Conservation (phyloP, 352 stramenopile species). For the Phytophthora sp. region DNA sequence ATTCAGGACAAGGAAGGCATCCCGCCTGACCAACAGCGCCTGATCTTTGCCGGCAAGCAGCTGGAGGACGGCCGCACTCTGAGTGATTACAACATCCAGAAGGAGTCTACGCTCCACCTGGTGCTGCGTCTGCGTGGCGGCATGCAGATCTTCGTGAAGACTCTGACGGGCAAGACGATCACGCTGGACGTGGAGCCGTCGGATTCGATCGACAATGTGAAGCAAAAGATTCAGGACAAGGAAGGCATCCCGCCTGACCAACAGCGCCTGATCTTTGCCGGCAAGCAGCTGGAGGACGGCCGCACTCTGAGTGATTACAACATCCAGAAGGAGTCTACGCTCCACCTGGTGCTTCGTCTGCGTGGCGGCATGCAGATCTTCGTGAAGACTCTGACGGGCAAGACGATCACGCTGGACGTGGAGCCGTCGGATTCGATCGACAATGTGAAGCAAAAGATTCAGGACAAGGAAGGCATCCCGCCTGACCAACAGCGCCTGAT, state of each 20-base stretch:
- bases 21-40: constrained; percentile 93
- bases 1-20: constrained; percentile 80
- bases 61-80: constrained; percentile 95
- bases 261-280: constrained; percentile 96
- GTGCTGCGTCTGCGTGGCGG: no score
- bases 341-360: constrained; percentile 37
- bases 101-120: constrained; percentile 38
- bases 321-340: constrained; percentile 39
- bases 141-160: constrained; percentile 37
- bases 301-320: constrained; percentile 86
- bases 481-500: constrained; percentile 96
- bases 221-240: constrained; percentile 67
- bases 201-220: constrained; percentile 16
- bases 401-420: constrained; percentile 37
- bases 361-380: constrained; percentile 39
- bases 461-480: constrained; percentile 86
- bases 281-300: constrained; percentile 95
- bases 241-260: constrained; percentile 94
- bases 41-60: constrained; percentile 97
- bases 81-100: constrained; percentile 48
- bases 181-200: constrained; percentile 17
- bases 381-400: constrained; percentile 53
- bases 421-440: constrained; percentile 17
- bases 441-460: constrained; percentile 61
- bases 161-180: constrained; percentile 59